Conservation (phyloP, 768 basidiomycete species). For the Hypholoma sublateritium region DNA sequence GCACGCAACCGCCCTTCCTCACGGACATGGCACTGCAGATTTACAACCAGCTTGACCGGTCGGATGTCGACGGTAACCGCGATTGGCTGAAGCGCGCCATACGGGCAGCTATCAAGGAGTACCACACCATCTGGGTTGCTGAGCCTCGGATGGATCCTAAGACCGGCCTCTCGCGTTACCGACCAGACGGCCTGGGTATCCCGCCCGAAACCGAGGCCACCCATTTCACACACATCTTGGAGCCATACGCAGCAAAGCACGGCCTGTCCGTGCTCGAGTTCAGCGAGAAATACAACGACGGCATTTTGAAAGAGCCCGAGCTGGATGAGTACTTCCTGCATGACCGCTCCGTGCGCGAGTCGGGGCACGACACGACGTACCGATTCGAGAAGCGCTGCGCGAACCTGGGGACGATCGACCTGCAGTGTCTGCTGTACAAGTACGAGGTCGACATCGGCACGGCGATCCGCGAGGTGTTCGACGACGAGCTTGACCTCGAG, state of each 20-base stretch:
- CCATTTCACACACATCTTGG: conserved; percentile 96
- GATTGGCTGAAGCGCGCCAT: conserved; percentile 95
- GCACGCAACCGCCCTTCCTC: conserved; percentile 96
- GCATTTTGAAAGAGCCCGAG: conserved; percentile 75
- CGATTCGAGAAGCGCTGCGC: conserved; percentile 97
- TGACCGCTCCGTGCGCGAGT: conserved; percentile 95
- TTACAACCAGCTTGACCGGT: conserved; percentile 92
- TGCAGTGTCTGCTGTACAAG: conserved; percentile 96
- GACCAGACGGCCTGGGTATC: conserved; percentile 92
- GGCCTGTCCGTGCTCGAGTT: conserved; percentile 95
- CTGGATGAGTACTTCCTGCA: conserved; percentile 98
- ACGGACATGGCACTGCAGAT: conserved; percentile 99
- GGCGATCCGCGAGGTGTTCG: conserved; percentile 93
- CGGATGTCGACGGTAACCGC: conserved; percentile 76
- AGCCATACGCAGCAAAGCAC: conserved; percentile 91
- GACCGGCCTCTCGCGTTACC: conserved; percentile 92
- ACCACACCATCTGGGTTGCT: conserved; percentile 96
- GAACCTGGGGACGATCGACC: conserved; percentile 93
- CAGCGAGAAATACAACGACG: conserved; percentile 93
- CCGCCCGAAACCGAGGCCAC: conserved; percentile 98
- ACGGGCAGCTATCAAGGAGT: conserved; percentile 97
- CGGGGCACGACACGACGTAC: conserved; percentile 95
- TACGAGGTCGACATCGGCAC: conserved; percentile 99
- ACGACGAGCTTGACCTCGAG: conserved; percentile 87
- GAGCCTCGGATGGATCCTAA: conserved; percentile 93